phyloP scores from a whole-genome alignment of 768 basidiomycete genomes.

The Rhizopogon rudus region DNA sequence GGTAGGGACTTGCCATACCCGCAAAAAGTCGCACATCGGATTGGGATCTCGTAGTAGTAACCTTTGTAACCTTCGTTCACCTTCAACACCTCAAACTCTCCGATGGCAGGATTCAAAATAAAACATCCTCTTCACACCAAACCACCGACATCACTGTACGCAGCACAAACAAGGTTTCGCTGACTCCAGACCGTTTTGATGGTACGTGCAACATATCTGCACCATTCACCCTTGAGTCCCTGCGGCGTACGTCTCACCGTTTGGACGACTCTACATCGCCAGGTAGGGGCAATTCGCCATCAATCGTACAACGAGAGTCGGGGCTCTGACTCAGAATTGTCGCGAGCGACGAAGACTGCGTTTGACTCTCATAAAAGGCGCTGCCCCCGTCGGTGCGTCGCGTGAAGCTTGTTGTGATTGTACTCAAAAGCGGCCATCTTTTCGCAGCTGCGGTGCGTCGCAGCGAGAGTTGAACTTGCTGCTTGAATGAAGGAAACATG shows the following conservation, averaged over 20 bases:
- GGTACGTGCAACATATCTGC: slow-evolving; percentile 49
- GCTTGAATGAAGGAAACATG: slow-evolving; percentile 48
- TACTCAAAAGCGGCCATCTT: slow-evolving; percentile 4
- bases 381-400: slow-evolving; percentile 1
- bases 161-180: slow-evolving; percentile 54
- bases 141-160: slow-evolving; percentile 53
- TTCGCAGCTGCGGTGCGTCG: slow-evolving; percentile 19
- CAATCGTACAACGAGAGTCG: neutral
- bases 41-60: slow-evolving; percentile 37
- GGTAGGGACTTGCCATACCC: slow-evolving; percentile 35
- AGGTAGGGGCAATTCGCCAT: neutral
- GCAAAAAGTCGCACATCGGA: slow-evolving; percentile 38
- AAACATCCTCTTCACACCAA: slow-evolving; percentile 51
- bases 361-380: slow-evolving; percentile 17
- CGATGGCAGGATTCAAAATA: slow-evolving; percentile 39
- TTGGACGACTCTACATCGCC: slow-evolving; percentile 10
- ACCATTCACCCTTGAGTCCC: slow-evolving; percentile 41
- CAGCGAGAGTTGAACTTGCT: slow-evolving; percentile 42
- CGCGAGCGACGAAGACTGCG: neutral
- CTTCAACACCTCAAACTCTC: slow-evolving; percentile 39
- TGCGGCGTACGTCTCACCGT: slow-evolving; percentile 30
- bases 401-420: neutral
- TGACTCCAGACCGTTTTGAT: slow-evolving; percentile 45
- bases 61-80: slow-evolving; percentile 35
- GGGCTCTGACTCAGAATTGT: neutral